Conservation (phyloP, 768 basidiomycete species). For the Boletales sp. region DNA sequence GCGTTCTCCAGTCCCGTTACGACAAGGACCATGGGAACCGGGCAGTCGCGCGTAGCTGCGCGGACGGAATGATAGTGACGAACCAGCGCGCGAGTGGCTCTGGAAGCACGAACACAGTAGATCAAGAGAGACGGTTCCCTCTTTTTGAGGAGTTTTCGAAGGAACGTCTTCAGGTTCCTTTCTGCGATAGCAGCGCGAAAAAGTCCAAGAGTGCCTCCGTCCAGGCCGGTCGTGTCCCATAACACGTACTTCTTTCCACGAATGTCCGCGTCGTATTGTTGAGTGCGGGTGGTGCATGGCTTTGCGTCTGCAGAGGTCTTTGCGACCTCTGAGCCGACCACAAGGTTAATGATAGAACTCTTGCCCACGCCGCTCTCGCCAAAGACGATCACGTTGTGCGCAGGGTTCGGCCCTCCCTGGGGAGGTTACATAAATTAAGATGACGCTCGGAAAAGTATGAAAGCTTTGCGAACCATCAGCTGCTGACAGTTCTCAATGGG, state of each 20-base stretch:
- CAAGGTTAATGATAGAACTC: conserved; percentile 43
- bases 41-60: conserved; percentile 25
- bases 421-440: conserved; percentile 1
- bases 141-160: conserved; percentile 31
- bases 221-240: conserved; percentile 36
- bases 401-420: conserved; percentile 4
- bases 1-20: conserved; percentile 39
- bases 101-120: conserved; percentile 38
- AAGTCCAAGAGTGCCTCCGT: conserved; percentile 28
- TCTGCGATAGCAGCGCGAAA: conserved; percentile 22
- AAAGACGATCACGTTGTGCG: conserved; percentile 39
- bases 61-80: conserved; percentile 37
- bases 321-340: conserved; percentile 29
- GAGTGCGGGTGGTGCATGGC: conserved; percentile 35
- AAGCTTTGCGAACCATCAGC: conserved; percentile 13
- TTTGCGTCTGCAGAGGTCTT: conserved; percentile 28
- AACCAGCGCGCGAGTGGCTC: conserved; percentile 36
- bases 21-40: conserved; percentile 36
- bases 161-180: conserved; percentile 27
- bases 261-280: conserved; percentile 24
- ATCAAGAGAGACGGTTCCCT: conserved; percentile 39
- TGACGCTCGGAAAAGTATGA: background rate
- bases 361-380: conserved; percentile 43
- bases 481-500: background rate
- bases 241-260: conserved; percentile 17